These are phyloP conservation scores for Yarrowia galli DNA, from an alignment of 1,139 yeast species.

Conservation along the genomic window DNA sequence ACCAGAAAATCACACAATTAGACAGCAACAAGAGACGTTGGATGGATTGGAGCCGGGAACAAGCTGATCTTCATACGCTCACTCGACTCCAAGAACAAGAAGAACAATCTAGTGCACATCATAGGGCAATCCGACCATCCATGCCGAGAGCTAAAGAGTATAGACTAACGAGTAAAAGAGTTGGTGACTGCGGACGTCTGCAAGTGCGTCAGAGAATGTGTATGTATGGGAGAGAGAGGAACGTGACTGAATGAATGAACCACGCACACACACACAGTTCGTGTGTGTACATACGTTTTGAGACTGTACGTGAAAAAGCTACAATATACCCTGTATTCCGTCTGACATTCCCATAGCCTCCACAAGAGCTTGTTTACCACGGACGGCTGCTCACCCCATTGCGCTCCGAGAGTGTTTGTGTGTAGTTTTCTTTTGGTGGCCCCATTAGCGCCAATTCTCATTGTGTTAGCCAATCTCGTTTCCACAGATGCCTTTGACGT, in stretches of 20 bases:
- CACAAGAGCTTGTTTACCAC: background rate
- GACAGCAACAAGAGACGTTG: background rate
- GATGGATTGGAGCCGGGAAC: no score
- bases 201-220: constrained; percentile 1
- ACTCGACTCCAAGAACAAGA: no score
- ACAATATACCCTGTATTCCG: no score
- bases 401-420: background rate
- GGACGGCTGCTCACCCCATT: background rate
- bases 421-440: background rate
- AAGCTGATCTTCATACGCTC: no score
- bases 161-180: no score
- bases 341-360: background rate
- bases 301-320: background rate
- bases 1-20: no score
- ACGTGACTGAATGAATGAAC: background rate
- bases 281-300: no score
- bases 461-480: constrained; percentile 30
- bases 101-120: background rate
- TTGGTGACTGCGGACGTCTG: constrained; percentile 7
- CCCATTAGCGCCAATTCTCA: constrained; percentile 2
- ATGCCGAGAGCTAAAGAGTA: constrained; percentile 25
- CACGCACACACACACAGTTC: no score
- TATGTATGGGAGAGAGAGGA: background rate
- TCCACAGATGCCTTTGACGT: constrained; percentile 22
- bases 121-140: constrained; percentile 27